Percentiles rank a stretch among this genome's conserved stretches.
Conservation (phyloP, 495 filamentous ascomycete species). For the Acidiella bohemica region DNA sequence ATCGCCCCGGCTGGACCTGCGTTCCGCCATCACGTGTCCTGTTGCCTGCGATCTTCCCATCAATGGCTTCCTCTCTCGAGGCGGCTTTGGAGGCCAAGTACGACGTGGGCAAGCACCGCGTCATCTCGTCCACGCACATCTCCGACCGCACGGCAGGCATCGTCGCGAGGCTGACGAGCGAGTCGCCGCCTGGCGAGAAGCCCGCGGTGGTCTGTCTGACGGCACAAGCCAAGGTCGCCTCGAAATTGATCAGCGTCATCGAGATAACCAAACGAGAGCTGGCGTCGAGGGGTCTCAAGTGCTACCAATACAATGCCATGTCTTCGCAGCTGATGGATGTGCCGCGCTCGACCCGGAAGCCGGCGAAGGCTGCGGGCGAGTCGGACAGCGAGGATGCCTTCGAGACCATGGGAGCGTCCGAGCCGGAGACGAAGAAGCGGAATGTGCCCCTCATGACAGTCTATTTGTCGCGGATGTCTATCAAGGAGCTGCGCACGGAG, state of each 20-base stretch:
- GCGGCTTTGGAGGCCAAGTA: not conserved
- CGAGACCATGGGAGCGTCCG: slow-evolving; percentile 39
- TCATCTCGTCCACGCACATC: slow-evolving; percentile 7
- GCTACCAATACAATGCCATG: slow-evolving; percentile 45
- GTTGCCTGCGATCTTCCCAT: no score
- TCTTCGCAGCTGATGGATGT: slow-evolving; percentile 30
- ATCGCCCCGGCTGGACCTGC: no score
- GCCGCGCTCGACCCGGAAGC: slow-evolving; percentile 6
- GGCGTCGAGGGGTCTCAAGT: slow-evolving; percentile 35
- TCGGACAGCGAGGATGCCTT: slow-evolving; percentile 38
- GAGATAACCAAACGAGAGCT: slow-evolving; percentile 53
- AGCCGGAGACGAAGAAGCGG: slow-evolving; percentile 16
- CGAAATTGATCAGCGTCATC: slow-evolving; percentile 50
- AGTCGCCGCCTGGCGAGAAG: slow-evolving; percentile 11
- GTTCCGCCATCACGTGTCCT: not conserved
- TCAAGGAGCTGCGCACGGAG: slow-evolving; percentile 37
- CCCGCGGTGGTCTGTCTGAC: slow-evolving; percentile 33
- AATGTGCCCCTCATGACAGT: slow-evolving; percentile 40
- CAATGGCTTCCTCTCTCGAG: slow-evolving; percentile 1
- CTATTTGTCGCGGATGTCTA: slow-evolving; percentile 41
- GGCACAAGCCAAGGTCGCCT: slow-evolving; percentile 37
- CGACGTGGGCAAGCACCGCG: slow-evolving; percentile 1
- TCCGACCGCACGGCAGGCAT: slow-evolving; percentile 1
- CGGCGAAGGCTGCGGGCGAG: slow-evolving; percentile 14
- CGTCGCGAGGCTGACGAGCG: not conserved